These are phyloP conservation scores for Pilasporangium apinafurcum DNA, from an alignment of 352 stramenopile species.

Conservation along the genomic window DNA sequence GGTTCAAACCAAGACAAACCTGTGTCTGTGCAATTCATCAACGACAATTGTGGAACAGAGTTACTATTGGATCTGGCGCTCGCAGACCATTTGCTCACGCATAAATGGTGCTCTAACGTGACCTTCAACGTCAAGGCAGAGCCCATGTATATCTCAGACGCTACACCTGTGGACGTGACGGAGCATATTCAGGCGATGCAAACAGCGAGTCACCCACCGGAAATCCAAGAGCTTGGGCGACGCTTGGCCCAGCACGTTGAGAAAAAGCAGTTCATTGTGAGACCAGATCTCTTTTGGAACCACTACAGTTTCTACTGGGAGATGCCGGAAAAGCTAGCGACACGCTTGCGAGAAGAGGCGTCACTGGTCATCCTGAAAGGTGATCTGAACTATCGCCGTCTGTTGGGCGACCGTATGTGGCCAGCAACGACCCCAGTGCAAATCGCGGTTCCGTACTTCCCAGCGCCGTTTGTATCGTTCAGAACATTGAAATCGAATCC, in stretches of 20 bases:
- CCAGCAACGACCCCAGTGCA: slow-evolving; percentile 72
- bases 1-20: neutral
- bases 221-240: slow-evolving; percentile 42
- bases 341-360: slow-evolving; percentile 18
- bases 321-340: slow-evolving; percentile 27
- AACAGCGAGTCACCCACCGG: slow-evolving; percentile 10
- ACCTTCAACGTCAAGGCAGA: slow-evolving; percentile 70
- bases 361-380: slow-evolving; percentile 95
- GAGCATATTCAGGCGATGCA: slow-evolving; percentile 60
- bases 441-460: slow-evolving; percentile 79
- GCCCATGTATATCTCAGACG: slow-evolving; percentile 81
- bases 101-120: slow-evolving; percentile 42
- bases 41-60: slow-evolving; percentile 77
- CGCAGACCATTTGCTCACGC: slow-evolving; percentile 49
- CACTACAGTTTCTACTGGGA: slow-evolving; percentile 73
- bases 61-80: slow-evolving; percentile 63
- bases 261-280: slow-evolving; percentile 12
- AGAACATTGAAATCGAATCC: slow-evolving; percentile 71
- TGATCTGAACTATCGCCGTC: slow-evolving; percentile 96
- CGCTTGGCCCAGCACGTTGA: slow-evolving; percentile 29
- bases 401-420: slow-evolving; percentile 93
- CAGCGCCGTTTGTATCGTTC: slow-evolving; percentile 55
- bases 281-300: slow-evolving; percentile 54
- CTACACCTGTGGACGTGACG: slow-evolving; percentile 43
- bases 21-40: slow-evolving; percentile 53